A percentile compares a stretch with the other conserved stretches of the same genome.
Conservation (phyloP, 2,329 filamentous ascomycete genomes). For the Nectriaceae sp. region DNA sequence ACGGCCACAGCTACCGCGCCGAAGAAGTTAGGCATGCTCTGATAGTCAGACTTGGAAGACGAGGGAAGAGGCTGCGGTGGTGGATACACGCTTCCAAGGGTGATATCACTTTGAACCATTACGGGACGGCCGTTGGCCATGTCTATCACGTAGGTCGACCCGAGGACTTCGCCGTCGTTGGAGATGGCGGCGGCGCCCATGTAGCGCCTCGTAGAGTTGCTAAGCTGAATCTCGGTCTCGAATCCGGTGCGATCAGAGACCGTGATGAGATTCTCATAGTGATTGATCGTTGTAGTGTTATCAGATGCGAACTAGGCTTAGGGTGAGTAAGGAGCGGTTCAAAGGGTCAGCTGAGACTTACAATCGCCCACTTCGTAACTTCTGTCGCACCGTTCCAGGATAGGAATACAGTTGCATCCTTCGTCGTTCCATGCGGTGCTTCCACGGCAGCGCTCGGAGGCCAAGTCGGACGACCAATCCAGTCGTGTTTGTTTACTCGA, state of each 20-base stretch:
- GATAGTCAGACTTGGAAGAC: no score
- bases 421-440: slow-evolving; percentile 21
- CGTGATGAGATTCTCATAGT: slow-evolving; percentile 24
- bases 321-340: slow-evolving; percentile 17
- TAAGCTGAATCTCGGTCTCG: slow-evolving; percentile 25
- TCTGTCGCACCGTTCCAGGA: slow-evolving; percentile 36
- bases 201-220: slow-evolving; percentile 18
- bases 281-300: slow-evolving; percentile 19
- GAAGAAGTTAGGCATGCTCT: no score
- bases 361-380: slow-evolving; percentile 29
- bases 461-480: slow-evolving; percentile 31
- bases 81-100: slow-evolving; percentile 12
- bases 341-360: slow-evolving; percentile 17
- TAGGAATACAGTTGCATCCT: slow-evolving; percentile 28
- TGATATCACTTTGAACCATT: slow-evolving; percentile 22
- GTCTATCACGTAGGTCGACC: slow-evolving; percentile 29
- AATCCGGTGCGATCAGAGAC: slow-evolving; percentile 28
- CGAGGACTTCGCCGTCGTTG: slow-evolving; percentile 24
- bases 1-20: no score
- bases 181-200: slow-evolving; percentile 28
- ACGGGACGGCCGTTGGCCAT: slow-evolving; percentile 27
- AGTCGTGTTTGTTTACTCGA: slow-evolving; percentile 29
- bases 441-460: slow-evolving; percentile 30
- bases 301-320: slow-evolving; percentile 23
- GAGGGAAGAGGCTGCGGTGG: no score